Evolutionary conservation across 2,329 filamentous ascomycete genomes (phyloP).

Genomic region (Didymella keratinophila): DNA sequence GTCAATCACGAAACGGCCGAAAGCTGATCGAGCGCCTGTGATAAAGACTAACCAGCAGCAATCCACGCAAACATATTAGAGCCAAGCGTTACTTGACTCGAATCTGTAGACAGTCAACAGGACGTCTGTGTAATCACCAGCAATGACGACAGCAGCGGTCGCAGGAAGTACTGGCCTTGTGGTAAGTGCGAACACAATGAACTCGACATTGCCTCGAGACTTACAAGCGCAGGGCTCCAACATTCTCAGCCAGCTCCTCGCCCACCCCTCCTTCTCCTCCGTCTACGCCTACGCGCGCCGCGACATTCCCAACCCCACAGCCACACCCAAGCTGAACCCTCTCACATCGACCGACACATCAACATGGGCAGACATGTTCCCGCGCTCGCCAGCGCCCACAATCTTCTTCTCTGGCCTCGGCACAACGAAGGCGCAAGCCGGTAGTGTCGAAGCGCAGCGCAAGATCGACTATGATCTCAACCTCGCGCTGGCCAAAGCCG

Average conservation of each 20-base stretch:
- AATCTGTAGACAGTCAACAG: background rate
- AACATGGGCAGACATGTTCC: conserved; percentile 69
- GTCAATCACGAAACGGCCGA: conserved; percentile 9
- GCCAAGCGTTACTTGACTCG: background rate
- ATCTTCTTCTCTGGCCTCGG: conserved; percentile 81
- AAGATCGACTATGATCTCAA: conserved; percentile 91
- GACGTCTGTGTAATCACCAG: background rate
- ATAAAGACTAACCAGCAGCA: conserved; percentile 9
- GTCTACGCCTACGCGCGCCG: conserved; percentile 73
- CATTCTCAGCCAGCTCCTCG: conserved; percentile 72
- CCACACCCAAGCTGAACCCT: conserved; percentile 69
- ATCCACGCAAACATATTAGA: background rate
- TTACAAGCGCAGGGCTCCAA: conserved; percentile 68
- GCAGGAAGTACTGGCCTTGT: conserved; percentile 72
- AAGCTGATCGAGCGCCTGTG: conserved; percentile 1
- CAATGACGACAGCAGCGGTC: conserved; percentile 61
- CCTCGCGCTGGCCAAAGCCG: conserved; percentile 76
- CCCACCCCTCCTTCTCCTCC: conserved; percentile 60
- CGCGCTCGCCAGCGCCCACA: conserved; percentile 66
- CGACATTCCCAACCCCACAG: conserved; percentile 59
- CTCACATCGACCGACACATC: conserved; percentile 70
- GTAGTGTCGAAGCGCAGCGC: conserved; percentile 79
- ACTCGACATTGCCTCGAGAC: background rate
- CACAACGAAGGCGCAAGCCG: conserved; percentile 78
- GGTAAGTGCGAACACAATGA: conserved; percentile 40